Conservation (phyloP, 208 protist species). For the Acanthamoeba sp. region DNA sequence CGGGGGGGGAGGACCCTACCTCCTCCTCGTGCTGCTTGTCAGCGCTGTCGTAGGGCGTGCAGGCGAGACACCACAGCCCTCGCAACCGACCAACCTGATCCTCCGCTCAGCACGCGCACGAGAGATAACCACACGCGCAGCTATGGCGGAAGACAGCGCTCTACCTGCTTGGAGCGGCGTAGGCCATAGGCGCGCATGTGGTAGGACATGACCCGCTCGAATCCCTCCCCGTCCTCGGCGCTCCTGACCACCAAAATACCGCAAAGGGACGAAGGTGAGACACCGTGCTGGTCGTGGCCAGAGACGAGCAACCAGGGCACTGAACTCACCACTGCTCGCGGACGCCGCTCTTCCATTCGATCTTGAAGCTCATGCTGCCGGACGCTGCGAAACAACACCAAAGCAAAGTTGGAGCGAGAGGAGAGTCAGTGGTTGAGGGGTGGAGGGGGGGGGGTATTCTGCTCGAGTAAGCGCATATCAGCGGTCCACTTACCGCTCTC, state of each 20-base stretch:
- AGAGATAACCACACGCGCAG: too few species aligned
- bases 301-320: too few species aligned
- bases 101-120: too few species aligned
- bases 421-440: too few species aligned
- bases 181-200: conserved; percentile 29
- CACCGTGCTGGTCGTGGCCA: too few species aligned
- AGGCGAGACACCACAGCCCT: conserved; percentile 18
- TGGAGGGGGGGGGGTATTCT: too few species aligned
- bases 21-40: conserved; percentile 41
- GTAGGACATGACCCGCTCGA: background rate
- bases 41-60: conserved; percentile 4
- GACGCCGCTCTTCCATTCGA: conserved; percentile 22
- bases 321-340: conserved; percentile 10
- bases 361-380: background rate
- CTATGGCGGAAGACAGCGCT: too few species aligned
- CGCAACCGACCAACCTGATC: background rate
- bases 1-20: background rate
- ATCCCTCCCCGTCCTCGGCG: conserved; percentile 15
- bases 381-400: too few species aligned
- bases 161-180: conserved; percentile 2
- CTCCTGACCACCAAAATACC: background rate
- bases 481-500: background rate
- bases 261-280: too few species aligned
- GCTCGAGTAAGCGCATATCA: too few species aligned
- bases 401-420: too few species aligned